Conservation (phyloP, 177 flowering plant genomes). For the Telopea speciosissima region DNA sequence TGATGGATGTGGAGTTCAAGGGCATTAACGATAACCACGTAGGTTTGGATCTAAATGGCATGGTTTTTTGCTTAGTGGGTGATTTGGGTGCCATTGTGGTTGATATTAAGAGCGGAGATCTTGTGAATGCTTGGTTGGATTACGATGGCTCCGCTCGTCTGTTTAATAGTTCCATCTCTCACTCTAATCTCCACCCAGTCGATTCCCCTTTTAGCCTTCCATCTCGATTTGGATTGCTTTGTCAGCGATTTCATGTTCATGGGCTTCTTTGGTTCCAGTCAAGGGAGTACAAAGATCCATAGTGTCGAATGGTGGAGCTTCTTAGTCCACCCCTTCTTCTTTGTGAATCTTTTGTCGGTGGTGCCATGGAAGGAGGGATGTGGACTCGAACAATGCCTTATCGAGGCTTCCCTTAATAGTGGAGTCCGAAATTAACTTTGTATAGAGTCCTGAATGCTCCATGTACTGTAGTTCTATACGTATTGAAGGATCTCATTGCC, state of each 20-base stretch:
- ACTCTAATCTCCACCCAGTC: constrained; percentile 64
- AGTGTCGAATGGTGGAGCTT: constrained; percentile 92
- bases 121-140: constrained; percentile 77
- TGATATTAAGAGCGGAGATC: constrained; percentile 70
- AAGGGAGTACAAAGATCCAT: constrained; percentile 91
- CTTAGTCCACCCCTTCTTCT: no score
- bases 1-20: constrained; percentile 79
- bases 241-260: constrained; percentile 73
- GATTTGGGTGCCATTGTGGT: constrained; percentile 53
- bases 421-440: no score
- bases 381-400: no score
- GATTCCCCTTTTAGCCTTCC: constrained; percentile 41
- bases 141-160: constrained; percentile 43
- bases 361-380: no score
- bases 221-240: constrained; percentile 47
- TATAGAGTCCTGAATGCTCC: no score
- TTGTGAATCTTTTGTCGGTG: no score
- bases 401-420: no score
- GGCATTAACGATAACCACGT: constrained; percentile 85
- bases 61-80: constrained; percentile 47
- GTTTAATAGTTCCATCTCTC: constrained; percentile 51
- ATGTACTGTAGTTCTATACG: no score
- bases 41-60: constrained; percentile 65
- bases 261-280: constrained; percentile 92
- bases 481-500: no score